Percentiles rank a stretch among this genome's conserved stretches.
Conservation (phyloP, 495 filamentous ascomycete species). For the Thermothielavioides terrestris region DNA sequence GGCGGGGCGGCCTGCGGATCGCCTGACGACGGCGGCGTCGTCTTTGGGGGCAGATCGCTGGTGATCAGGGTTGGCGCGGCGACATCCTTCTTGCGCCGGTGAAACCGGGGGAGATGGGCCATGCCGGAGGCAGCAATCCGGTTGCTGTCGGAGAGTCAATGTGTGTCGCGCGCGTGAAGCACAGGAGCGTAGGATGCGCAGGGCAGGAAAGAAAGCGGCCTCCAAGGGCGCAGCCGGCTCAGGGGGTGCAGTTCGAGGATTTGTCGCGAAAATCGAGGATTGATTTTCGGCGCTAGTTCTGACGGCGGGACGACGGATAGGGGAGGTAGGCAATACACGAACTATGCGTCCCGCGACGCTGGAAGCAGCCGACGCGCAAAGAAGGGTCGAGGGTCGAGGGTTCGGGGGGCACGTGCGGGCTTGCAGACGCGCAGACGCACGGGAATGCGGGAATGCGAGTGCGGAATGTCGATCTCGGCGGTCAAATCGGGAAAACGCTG, state of each 20-base stretch:
- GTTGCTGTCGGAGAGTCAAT: background rate
- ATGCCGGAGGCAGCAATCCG: background rate
- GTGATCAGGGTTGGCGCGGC: conserved; percentile 15
- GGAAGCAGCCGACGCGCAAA: background rate
- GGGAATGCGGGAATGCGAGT: background rate
- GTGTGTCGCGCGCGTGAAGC: too few relatives aligned
- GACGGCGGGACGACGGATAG: background rate
- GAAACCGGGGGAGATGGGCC: conserved; percentile 16
- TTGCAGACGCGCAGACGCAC: conserved; percentile 1
- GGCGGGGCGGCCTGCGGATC: conserved; percentile 11
- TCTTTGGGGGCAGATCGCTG: conserved; percentile 14
- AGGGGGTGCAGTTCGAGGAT: too few relatives aligned
- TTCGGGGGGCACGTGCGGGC: background rate
- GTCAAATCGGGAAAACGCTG: background rate
- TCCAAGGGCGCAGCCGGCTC: too few relatives aligned
- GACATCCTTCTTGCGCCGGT: conserved; percentile 21
- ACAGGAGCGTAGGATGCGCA: too few relatives aligned
- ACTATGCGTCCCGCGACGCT: too few relatives aligned
- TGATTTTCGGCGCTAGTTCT: too few relatives aligned
- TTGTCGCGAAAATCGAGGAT: too few relatives aligned
- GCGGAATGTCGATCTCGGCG: background rate
- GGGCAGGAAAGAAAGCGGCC: too few relatives aligned
- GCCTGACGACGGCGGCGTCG: conserved; percentile 17
- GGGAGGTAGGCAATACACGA: too few relatives aligned
- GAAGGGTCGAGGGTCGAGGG: background rate